Conservation (phyloP, 1,139 yeast genomes). For the Geotrichum cucujoidarum region DNA sequence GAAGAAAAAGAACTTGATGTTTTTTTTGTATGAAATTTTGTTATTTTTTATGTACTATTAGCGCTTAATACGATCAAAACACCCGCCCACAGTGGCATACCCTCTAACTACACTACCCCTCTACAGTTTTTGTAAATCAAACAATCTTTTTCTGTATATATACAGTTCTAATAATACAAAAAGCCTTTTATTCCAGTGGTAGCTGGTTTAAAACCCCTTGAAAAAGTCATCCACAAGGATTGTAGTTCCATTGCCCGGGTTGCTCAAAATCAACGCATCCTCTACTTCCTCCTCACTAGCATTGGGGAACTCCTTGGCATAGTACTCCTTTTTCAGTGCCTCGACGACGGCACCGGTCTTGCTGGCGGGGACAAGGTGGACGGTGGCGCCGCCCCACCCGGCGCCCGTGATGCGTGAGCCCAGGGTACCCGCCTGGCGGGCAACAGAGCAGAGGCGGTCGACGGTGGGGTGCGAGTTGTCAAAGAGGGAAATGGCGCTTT, state of each 20-base stretch:
- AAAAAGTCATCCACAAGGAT: constrained; percentile 29
- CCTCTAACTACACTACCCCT: too few species aligned
- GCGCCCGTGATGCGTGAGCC: constrained; percentile 77
- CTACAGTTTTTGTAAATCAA: too few species aligned
- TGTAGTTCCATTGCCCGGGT: constrained; percentile 59
- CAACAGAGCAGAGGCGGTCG: constrained; percentile 51
- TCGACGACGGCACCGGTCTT: constrained; percentile 43
- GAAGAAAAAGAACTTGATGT: not conserved
- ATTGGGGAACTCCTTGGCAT: constrained; percentile 46
- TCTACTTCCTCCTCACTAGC: constrained; percentile 44
- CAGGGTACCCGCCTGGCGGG: constrained; percentile 51
- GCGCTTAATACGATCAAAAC: too few species aligned
- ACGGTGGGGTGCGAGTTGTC: constrained; percentile 55
- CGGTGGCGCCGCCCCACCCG: constrained; percentile 77
- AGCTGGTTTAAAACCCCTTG: constrained; percentile 27
- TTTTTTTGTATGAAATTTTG: not conserved
- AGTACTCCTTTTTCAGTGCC: constrained; percentile 50
- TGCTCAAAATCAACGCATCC: constrained; percentile 53
- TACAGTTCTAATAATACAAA: too few species aligned
- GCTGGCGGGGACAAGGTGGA: constrained; percentile 53
- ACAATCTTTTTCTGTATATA: too few species aligned
- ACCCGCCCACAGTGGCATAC: too few species aligned
- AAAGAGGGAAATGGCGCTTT: constrained; percentile 46
- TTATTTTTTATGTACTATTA: too few species aligned
- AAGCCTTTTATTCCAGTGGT: too few species aligned